Evolutionary conservation across 2,329 filamentous ascomycete genomes (phyloP).

Genomic region (Xylariaceae sp.): DNA sequence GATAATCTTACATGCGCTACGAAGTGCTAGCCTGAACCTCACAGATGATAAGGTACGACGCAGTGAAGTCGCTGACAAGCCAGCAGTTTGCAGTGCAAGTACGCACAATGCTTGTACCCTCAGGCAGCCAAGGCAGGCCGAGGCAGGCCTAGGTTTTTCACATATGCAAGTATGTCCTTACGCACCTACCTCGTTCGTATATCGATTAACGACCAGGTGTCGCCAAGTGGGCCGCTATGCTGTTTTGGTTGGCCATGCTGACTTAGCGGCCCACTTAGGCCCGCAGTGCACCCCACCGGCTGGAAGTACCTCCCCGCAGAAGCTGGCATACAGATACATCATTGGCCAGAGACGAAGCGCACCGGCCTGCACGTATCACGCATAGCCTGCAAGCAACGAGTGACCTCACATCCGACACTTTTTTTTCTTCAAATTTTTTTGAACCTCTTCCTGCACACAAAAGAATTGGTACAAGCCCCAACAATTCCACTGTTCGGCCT

Average conservation of each 20-base stretch:
- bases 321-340: neutral
- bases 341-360: neutral
- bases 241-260: neutral
- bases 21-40: too few species aligned
- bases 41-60: too few species aligned
- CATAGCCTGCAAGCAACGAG: neutral
- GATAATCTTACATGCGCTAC: too few species aligned
- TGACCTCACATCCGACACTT: neutral
- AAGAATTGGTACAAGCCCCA: neutral
- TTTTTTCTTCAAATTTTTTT: neutral
- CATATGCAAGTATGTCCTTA: neutral
- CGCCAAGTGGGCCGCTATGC: neutral
- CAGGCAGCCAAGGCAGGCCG: too few species aligned
- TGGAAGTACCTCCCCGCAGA: neutral
- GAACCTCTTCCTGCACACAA: neutral
- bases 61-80: too few species aligned
- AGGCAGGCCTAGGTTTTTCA: neutral
- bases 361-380: neutral
- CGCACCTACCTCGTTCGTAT: neutral
- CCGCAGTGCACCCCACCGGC: neutral
- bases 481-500: neutral
- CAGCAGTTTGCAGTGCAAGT: too few species aligned
- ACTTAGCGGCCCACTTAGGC: neutral
- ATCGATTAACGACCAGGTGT: neutral
- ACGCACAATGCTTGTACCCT: too few species aligned